Evolutionary conservation across 371 early-diverging fungal genomes (phyloP).

Genomic region (Massospora cicadina): DNA sequence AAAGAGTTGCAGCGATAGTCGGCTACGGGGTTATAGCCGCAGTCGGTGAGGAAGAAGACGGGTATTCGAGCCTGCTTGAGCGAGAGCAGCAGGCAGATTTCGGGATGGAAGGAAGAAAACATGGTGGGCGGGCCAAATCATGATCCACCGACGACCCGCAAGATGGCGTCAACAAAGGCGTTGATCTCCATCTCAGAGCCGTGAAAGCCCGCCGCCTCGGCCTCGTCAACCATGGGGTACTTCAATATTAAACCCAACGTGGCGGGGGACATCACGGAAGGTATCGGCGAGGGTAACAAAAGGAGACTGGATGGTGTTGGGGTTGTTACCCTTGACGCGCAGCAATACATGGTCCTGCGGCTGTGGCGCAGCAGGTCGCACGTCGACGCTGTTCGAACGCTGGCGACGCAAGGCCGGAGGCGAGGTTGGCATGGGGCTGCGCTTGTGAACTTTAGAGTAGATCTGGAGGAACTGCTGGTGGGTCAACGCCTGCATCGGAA

Average conservation of each 20-base stretch:
- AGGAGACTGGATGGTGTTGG: slow-evolving; percentile 54
- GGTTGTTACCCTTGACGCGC: slow-evolving; percentile 36
- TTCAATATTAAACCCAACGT: slow-evolving; percentile 92
- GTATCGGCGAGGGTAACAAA: slow-evolving; percentile 69
- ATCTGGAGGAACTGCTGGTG: slow-evolving; percentile 47
- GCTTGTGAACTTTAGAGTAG: slow-evolving; percentile 16
- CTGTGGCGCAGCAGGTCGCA: not conserved
- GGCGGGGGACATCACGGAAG: slow-evolving; percentile 52
- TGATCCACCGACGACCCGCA: slow-evolving; percentile 52
- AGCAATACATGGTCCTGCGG: not conserved
- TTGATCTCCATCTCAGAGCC: slow-evolving; percentile 49
- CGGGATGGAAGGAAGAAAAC: slow-evolving; percentile 90
- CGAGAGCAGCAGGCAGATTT: slow-evolving; percentile 60
- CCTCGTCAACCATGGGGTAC: slow-evolving; percentile 83
- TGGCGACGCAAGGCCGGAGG: not conserved
- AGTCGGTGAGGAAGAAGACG: slow-evolving; percentile 82
- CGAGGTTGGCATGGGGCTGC: not conserved
- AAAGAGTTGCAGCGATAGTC: slow-evolving; percentile 75
- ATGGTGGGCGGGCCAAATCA: slow-evolving; percentile 50
- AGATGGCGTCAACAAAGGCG: slow-evolving; percentile 65
- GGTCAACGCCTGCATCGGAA: slow-evolving; percentile 55
- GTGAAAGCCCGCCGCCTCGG: slow-evolving; percentile 43
- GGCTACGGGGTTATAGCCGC: slow-evolving; percentile 49
- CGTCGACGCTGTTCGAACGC: slow-evolving; percentile 8
- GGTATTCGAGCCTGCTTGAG: slow-evolving; percentile 72